Evolutionary conservation across 495 filamentous ascomycete species (phyloP), one percentile per base, ranked within the genome.

Genomic region (Elasticomyces elasticus): DNA sequence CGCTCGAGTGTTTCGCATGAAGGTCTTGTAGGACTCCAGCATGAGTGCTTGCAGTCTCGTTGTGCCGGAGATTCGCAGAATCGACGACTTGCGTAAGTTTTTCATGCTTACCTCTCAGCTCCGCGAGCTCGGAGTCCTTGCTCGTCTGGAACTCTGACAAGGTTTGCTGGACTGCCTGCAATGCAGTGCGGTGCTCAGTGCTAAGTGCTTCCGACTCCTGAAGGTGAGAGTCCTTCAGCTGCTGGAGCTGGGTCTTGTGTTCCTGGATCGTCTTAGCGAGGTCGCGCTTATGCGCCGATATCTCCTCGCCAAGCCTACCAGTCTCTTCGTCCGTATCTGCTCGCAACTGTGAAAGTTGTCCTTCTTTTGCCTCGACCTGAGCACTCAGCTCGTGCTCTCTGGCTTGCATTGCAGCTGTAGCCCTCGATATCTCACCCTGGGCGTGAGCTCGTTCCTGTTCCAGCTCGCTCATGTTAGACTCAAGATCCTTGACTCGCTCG

Each of bases 341-440:
- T 79, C 41, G 71, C 62, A 54, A 76, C 80, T 46, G 81, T 81
- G n/a, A 80, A 49, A 55, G 64, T 66, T 55, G 68, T 67, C 37
- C 67, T 71, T 52, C 69, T 63, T 52, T 69, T 73, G 35, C 33
- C 26, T n/a, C 2, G 1, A 58, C 13, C 17, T 24, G 12, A 5
- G n/a, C 50, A 28, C 15, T 31, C 3, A 60, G 30, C 28, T 60
- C 56, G 12, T 22, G 11, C 23, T 54, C 56, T 28, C 35, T 40
- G 33, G 24, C 13, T n/a, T 54, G 12, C 20, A 42, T 5, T n/a
- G 53, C 41, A 46, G 37, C 25, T 17, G 13, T 30, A 3, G 26
- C 13, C 6, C 24, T 26, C 23, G 37, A 17, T n/a, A 27, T 43
- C 1, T 9, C 15, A 7, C 12, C 22, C 26, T 54, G 25, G 1